Percentiles rank a stretch among this genome's conserved stretches.
Evolutionary conservation across 306 rosid genomes (phyloP).

Genomic region (Corylus heterophylla): DNA sequence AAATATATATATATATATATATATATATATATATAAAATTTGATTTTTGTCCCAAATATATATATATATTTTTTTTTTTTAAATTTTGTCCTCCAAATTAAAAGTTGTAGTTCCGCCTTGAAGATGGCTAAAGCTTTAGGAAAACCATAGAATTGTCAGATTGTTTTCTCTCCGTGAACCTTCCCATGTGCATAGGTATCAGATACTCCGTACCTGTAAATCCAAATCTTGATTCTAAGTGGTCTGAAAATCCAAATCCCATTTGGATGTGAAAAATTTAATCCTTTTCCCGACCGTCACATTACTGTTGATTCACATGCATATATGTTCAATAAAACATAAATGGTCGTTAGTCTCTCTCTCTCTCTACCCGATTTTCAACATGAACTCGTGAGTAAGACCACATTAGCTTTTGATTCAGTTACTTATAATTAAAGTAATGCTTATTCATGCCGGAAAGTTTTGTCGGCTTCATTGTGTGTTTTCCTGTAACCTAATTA

Average conservation of each 20-base stretch:
- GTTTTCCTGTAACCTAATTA: neutral
- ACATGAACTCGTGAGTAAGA: neutral
- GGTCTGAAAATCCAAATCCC: neutral
- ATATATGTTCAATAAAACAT: neutral
- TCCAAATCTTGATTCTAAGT: slow-evolving; percentile 1
- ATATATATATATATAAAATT: no score
- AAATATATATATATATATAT: no score
- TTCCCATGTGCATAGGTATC: neutral
- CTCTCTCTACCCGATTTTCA: neutral
- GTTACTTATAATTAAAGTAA: neutral
- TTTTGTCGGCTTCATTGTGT: neutral
- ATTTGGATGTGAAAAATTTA: neutral
- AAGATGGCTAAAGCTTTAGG: neutral
- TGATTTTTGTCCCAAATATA: neutral
- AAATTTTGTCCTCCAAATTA: no score
- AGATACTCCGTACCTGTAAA: neutral
- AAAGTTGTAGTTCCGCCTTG: no score
- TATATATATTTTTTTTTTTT: no score
- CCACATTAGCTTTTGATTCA: neutral
- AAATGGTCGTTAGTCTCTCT: neutral
- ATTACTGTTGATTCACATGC: slow-evolving; percentile 22
- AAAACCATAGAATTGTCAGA: neutral
- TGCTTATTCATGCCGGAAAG: neutral
- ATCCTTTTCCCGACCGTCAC: neutral
- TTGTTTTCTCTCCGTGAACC: neutral